Conservation (phyloP, 2,329 filamentous ascomycete genomes). For the Pseudogymnoascus sp. region DNA sequence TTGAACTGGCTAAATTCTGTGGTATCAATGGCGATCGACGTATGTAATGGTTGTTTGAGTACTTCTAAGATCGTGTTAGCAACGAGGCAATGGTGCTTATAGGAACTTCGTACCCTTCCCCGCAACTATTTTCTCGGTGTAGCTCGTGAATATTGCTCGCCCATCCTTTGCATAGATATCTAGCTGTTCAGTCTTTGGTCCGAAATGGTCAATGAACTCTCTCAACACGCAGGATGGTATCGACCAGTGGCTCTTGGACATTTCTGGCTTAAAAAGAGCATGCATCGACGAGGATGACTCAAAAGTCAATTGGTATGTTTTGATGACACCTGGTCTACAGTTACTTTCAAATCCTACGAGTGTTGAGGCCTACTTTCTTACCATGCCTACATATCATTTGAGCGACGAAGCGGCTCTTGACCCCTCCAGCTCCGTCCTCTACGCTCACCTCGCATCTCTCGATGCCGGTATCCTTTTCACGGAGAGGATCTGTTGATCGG, state of each 20-base stretch:
- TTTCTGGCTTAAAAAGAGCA: constrained; percentile 62
- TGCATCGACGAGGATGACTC: constrained; percentile 67
- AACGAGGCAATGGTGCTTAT: not conserved
- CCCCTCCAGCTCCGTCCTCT: constrained; percentile 59
- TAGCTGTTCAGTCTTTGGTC: constrained; percentile 70
- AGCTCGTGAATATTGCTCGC: constrained; percentile 68
- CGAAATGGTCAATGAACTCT: constrained; percentile 73
- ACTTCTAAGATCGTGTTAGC: constrained; percentile 44
- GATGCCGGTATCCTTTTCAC: constrained; percentile 61
- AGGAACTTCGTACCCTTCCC: constrained; percentile 45
- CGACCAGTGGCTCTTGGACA: constrained; percentile 62
- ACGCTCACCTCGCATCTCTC: constrained; percentile 68
- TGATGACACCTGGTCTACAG: constrained; percentile 52
- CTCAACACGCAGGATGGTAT: constrained; percentile 64
- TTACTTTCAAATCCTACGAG: constrained; percentile 17
- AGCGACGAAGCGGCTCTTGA: constrained; percentile 64
- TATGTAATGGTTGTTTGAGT: constrained; percentile 71
- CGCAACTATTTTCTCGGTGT: constrained; percentile 69
- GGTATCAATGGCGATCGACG: constrained; percentile 67
- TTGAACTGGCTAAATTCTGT: constrained; percentile 70
- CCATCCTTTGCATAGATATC: constrained; percentile 67
- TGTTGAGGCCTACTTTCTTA: constrained; percentile 23
- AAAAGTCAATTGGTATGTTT: constrained; percentile 69
- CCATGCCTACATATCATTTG: constrained; percentile 69
- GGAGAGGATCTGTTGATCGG: constrained; percentile 51